These are phyloP conservation scores for Phragmites australis DNA, from an alignment of 176 grass and related monocot genomes.

Conservation along the genomic window DNA sequence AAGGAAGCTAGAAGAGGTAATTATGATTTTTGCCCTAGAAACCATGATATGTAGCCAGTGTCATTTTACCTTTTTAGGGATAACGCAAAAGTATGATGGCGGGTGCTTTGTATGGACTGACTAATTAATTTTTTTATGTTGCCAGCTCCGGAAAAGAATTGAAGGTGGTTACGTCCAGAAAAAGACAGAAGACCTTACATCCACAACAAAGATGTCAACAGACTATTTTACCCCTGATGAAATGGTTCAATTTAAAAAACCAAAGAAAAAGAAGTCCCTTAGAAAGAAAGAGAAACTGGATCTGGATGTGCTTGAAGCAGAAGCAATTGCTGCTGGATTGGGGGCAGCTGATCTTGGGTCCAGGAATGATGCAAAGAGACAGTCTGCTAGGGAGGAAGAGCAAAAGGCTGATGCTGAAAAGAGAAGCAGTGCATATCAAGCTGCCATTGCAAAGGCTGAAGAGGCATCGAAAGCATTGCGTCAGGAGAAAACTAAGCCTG, in stretches of 20 bases:
- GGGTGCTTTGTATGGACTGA: neutral
- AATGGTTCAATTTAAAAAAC: constrained; percentile 96
- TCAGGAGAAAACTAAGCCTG: constrained; percentile 46
- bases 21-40: neutral
- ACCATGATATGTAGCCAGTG: neutral
- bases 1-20: constrained; percentile 86
- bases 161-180: constrained; percentile 55
- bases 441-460: constrained; percentile 78
- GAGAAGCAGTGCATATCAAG: constrained; percentile 69
- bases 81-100: neutral
- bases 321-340: constrained; percentile 77
- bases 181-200: constrained; percentile 68
- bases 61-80: neutral
- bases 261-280: constrained; percentile 98
- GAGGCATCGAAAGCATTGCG: constrained; percentile 74
- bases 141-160: constrained; percentile 82
- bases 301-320: constrained; percentile 85
- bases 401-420: constrained; percentile 77
- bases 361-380: constrained; percentile 66
- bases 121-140: constrained; percentile 41
- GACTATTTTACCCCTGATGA: constrained; percentile 84
- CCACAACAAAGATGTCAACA: constrained; percentile 56
- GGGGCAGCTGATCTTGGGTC: constrained; percentile 83
- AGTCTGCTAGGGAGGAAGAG: constrained; percentile 60
- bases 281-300: constrained; percentile 94